Base-by-base conservation (phyloP, 768 basidiomycete species). In the Serendipita vermifera region DNA sequence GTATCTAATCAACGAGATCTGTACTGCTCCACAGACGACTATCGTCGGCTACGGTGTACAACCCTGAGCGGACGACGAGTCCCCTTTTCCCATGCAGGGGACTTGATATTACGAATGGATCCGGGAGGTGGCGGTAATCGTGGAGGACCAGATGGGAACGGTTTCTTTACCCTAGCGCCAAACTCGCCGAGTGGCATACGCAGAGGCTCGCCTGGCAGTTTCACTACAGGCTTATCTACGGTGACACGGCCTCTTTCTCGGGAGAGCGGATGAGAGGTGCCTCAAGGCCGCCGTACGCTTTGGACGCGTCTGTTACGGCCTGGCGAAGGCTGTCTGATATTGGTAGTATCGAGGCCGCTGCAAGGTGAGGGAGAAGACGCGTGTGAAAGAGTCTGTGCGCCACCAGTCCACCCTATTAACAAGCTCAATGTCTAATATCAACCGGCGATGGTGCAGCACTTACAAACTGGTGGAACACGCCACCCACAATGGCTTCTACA, bases 381-480 rank as follows among this genome's bases (percentile, higher is more conserved):
- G 71, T 73, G 56, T 73, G 73, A 66, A 75, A 75, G 11, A 71
- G 60, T 11, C 69, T 63, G 55, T 73, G 71, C 11, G 73, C 65
- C 29, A 70, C 65, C 3, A 63, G 51, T 5, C 71, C 73, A 51
- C 73, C 73, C 73, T 75, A 38, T 3, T 14, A 14, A 43, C 11
- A 40, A 26, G 6, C 26, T 32, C 53, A 46, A 29, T 5, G 22
- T 38, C 20, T 7, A 9, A 6, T 53, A 59, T 38, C 69, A 17
- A 58, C 27, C 27, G 7, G 69, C 59, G 9, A 71, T 64, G 60
- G 61, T 43, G 6, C 33, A 36, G 48, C 35, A 48, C 86, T 58
- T 63, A 90, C 87, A 66, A 82, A 86, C 71, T 91, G 85, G 62
- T 83, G 79, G 63, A 80, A 87, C 11, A 88, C 75, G 4, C 81